Conservation (phyloP, 495 filamentous ascomycete species). For the Chaetomium fimeti region DNA sequence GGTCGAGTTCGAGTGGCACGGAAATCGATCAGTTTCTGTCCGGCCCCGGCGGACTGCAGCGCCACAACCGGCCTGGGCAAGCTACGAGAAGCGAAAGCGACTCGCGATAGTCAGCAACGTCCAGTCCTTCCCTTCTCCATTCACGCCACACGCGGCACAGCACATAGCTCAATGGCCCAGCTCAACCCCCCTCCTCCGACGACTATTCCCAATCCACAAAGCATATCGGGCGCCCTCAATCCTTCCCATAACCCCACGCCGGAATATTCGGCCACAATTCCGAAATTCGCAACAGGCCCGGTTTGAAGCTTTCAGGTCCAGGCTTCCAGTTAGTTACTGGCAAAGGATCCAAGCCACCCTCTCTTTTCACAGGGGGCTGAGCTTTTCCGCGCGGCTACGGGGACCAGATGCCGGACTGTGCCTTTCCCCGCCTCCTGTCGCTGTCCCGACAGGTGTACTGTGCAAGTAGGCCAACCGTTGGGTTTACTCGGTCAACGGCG, state of each 20-base stretch:
- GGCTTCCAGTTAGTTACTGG: slow-evolving; percentile 2
- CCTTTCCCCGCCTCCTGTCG: not conserved
- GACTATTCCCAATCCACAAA: not conserved
- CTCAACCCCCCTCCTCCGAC: not conserved
- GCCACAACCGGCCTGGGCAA: not conserved
- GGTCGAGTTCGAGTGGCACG: not conserved
- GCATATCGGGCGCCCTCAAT: not conserved
- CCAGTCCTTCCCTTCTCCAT: not conserved
- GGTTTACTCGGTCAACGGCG: not conserved
- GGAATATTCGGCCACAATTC: not conserved
- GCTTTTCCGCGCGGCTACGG: not conserved
- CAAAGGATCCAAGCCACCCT: slow-evolving; percentile 6
- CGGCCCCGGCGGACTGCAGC: not conserved
- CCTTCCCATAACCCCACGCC: not conserved
- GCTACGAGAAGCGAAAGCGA: not conserved
- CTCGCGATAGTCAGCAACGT: not conserved
- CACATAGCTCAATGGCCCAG: not conserved
- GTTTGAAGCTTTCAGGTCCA: not conserved
- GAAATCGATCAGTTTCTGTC: not conserved
- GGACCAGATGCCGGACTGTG: not conserved
- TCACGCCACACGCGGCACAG: not conserved
- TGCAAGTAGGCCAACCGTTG: not conserved
- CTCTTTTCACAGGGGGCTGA: not conserved
- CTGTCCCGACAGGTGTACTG: not conserved
- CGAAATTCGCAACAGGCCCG: not conserved